These are phyloP conservation scores for Ophioceras dolichostomum DNA, from an alignment of 2,329 filamentous ascomycete genomes.

Conservation along the genomic window DNA sequence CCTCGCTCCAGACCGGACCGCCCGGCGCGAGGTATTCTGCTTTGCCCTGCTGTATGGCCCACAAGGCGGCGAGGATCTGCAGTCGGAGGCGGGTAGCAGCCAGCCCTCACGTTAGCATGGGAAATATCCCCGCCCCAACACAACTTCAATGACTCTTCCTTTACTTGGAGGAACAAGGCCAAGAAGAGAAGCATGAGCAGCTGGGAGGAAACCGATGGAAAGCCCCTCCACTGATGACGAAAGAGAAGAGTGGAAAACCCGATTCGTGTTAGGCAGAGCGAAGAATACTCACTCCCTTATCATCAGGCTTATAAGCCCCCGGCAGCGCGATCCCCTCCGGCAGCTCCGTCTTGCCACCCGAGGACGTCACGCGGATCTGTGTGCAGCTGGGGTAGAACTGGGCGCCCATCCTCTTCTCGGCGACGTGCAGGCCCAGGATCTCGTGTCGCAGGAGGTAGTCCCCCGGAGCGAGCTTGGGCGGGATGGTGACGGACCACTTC, in stretches of 20 bases:
- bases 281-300: conserved; percentile 7
- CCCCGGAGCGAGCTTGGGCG: conserved; percentile 26
- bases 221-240: no score
- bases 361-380: conserved; percentile 16
- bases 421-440: conserved; percentile 26
- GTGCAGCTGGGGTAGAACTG: conserved; percentile 18
- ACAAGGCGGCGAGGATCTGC: conserved; percentile 7
- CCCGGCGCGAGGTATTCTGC: conserved; percentile 8
- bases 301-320: conserved; percentile 8
- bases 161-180: no score
- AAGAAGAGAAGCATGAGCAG: no score
- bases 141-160: no score
- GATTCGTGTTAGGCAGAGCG: no score
- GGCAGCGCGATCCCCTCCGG: conserved; percentile 8
- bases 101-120: no score
- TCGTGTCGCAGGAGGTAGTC: conserved; percentile 43
- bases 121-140: no score
- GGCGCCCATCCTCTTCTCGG: conserved; percentile 11
- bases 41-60: conserved; percentile 8
- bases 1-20: conserved; percentile 8
- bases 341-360: conserved; percentile 4
- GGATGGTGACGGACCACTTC: conserved; percentile 34
- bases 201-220: no score
- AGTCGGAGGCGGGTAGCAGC: no score
- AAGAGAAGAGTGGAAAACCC: no score